Base-by-base conservation (phyloP, 2,329 filamentous ascomycete genomes). In the Calonectria ilicicola region DNA sequence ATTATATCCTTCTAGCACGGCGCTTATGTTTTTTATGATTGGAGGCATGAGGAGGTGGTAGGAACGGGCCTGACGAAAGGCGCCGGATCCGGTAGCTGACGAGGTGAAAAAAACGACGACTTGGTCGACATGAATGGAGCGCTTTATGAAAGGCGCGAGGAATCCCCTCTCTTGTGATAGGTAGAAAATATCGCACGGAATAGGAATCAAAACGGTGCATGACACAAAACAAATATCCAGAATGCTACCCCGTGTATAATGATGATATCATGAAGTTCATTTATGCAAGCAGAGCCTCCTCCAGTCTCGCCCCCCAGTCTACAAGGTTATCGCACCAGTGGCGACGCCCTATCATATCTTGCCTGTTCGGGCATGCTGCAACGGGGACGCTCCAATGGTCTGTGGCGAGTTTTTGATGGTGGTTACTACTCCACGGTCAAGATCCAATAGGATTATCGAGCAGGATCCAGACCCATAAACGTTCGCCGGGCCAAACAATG, bases 91-190 rank as follows among this genome's bases (percentile, higher is more conserved):
- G 63, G 63, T 69, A 73, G 62, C 65, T 38, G 64, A 65, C 65
- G 76, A 44, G 40, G 56, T 58, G 71, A 71, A 69, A 69, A 69
- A 72, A 73, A 58, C 70, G 66, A 72, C 72, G 64, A 63, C 29
- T 26, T 53, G 66, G 56, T 73, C 67, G 76, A 79, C 80, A 78
- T 72, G 67, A 62, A 67, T 49, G 49, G 69, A 72, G 75, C 76
- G 77, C 79, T 80, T 79, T 72, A 67, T 42, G 76, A 68, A 68
- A 69, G 78, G 69, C 69, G 65, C 76, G 78, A 83, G 82, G 80
- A 82, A 84, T 83, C 83, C 82, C 83, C 83, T 84, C 83, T 85
- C 83, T 84, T 83, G 81, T 81, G 81, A 79, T 77, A 72, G 78
- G 71, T 76, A 80, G 65, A 47, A 76, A 76, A 73, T 70, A 65